Conservation (phyloP, 2,329 filamentous ascomycete genomes). For the Nothomitra cinnamomea region DNA sequence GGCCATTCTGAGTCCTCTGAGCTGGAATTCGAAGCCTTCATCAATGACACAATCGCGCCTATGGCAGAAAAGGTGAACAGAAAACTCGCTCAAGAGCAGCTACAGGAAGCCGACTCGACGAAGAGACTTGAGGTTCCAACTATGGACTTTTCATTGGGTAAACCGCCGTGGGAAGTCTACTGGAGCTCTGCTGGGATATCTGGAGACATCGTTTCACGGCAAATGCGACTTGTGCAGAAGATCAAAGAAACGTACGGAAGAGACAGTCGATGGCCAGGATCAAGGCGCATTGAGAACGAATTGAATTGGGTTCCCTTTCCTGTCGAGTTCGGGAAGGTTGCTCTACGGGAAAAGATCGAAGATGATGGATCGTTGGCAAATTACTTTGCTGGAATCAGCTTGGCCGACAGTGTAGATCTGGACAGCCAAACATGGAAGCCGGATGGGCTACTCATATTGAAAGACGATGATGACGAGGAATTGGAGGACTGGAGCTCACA, state of each 20-base stretch:
- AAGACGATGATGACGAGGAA: conserved; percentile 21
- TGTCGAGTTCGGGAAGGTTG: conserved; percentile 21
- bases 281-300: conserved; percentile 22
- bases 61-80: background rate
- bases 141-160: conserved; percentile 26
- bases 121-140: conserved; percentile 30
- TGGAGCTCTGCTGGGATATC: background rate
- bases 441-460: conserved; percentile 28
- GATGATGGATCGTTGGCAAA: conserved; percentile 22
- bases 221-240: conserved; percentile 16
- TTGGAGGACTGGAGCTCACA: conserved; percentile 22
- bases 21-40: background rate
- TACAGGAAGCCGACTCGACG: conserved; percentile 20
- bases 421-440: conserved; percentile 32
- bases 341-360: conserved; percentile 23
- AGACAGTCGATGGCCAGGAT: conserved; percentile 23
- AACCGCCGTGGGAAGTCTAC: conserved; percentile 30
- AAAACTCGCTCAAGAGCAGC: conserved; percentile 16
- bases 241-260: conserved; percentile 20
- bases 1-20: background rate
- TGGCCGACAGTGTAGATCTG: conserved; percentile 17
- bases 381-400: conserved; percentile 18
- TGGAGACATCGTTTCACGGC: background rate
- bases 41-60: conserved; percentile 2
- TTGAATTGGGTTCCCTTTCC: conserved; percentile 33